Evolutionary conservation across 169 alveolate genomes (phyloP).

Genomic region (Eimeria brunetti): DNA sequence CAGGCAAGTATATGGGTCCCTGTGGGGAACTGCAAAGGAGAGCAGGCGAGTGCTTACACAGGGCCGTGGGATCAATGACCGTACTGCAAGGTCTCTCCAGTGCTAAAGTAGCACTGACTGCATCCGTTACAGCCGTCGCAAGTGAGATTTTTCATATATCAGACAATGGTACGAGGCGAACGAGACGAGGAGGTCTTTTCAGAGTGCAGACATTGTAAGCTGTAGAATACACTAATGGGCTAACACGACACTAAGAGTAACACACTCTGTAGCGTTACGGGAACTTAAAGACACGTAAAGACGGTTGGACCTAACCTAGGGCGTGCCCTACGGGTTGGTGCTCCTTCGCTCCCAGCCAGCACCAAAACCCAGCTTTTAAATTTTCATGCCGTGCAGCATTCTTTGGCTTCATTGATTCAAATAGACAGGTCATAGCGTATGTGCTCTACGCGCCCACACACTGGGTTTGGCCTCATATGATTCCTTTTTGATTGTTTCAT

Average conservation of each 20-base stretch:
- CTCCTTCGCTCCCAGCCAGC: not conserved
- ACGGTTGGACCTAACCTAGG: not conserved
- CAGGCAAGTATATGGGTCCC: not conserved
- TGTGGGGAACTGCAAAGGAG: not conserved
- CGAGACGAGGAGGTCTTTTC: not conserved
- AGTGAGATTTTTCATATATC: not conserved
- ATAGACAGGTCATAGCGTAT: no score
- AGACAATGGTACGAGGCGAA: not conserved
- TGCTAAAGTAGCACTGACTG: not conserved
- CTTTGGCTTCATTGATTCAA: no score
- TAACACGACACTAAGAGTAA: not conserved
- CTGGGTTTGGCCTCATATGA: no score
- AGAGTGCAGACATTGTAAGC: no score
- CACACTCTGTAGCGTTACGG: not conserved
- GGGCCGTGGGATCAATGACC: not conserved
- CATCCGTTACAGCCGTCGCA: not conserved
- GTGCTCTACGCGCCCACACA: no score
- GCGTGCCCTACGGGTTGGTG: not conserved
- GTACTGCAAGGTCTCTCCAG: not conserved
- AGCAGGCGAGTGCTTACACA: not conserved
- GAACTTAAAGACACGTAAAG: not conserved
- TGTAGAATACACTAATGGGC: no score
- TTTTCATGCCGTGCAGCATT: no score
- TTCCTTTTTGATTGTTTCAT: no score
- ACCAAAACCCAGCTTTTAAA: not conserved